Evolutionary conservation across 495 filamentous ascomycete species (phyloP), one percentile per base, ranked within the genome.

Genomic region (Podospora tetraspora): DNA sequence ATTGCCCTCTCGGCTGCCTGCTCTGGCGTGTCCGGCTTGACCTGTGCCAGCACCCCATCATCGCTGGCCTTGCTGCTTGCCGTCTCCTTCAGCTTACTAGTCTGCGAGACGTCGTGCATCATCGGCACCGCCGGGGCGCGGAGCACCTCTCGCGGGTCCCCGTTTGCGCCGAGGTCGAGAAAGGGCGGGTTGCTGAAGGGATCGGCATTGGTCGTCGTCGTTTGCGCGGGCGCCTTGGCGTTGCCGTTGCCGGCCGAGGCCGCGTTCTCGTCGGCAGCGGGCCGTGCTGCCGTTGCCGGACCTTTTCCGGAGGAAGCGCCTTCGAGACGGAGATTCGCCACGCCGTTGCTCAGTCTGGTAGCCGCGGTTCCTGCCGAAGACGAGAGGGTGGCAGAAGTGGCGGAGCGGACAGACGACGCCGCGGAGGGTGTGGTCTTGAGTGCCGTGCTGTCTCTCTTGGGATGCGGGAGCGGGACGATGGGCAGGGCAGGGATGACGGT

Each of bases 1-100:
- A 73, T 68, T 21, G 70, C 70, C 65, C 69, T 71, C 68, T 79
- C 78, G 12, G 74, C 75, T 10, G 71, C 74, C 68, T 77, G 64
- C 62, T 74, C 73, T 9, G 74, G 73, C 9, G 71, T 76, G 56
- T 73, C 70, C 22, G 43, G 61, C 61, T 68, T 70, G 4, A 58
- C 23, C 52, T 61, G 62, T 2, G 68, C 59, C 57, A 70, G 63
- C 24, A 68, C 61, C 24, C 23, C 32, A 19, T 68, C 72, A 12
- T 68, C 66, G 16, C 37, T 65, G 21, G 65, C 23, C 21, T 63
- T 32, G 21, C 68, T 68, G 9, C 62, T 67, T n/a, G 69, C 29
- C 12, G 52, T 63, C 61, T 73, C 74, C 67, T 71, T 71, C 70
- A 70, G 70, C 65, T 67, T 69, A 59, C 72, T 73, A 75, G 70